Evolutionary conservation across 768 basidiomycete genomes (phyloP).

Genomic region (Termitomyces sp.): DNA sequence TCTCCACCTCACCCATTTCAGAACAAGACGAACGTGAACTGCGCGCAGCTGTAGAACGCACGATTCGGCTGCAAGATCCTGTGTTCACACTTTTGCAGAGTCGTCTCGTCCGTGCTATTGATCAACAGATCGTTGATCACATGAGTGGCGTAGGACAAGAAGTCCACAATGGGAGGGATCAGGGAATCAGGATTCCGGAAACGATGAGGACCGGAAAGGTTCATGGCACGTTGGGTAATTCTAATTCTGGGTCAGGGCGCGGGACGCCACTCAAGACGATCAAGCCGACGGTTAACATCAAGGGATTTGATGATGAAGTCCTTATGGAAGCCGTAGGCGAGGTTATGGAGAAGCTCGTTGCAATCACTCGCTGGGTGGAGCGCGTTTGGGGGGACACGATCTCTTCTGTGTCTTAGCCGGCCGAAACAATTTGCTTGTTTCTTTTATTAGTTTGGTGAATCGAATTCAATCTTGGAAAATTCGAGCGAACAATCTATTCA

Average conservation of each 20-base stretch:
- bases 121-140: constrained; percentile 10
- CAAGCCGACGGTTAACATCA: constrained; percentile 29
- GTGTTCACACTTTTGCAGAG: constrained; percentile 63
- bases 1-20: constrained; percentile 16
- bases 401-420: neutral
- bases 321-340: constrained; percentile 42
- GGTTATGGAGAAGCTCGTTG: constrained; percentile 34
- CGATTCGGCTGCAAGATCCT: constrained; percentile 57
- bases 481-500: no score
- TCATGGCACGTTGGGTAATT: neutral
- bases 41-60: constrained; percentile 60
- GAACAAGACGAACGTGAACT: constrained; percentile 47
- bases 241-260: constrained; percentile 1
- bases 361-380: constrained; percentile 51
- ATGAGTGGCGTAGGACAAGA: neutral
- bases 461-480: no score
- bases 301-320: constrained; percentile 67
- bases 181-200: constrained; percentile 20
- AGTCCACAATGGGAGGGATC: neutral
- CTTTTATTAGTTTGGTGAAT: no score
- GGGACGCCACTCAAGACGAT: neutral
- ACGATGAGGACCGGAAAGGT: constrained; percentile 33
- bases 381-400: constrained; percentile 46
- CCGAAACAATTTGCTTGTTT: no score
- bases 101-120: constrained; percentile 47